A percentile compares a stretch with the other conserved stretches of the same genome.
Conservation (phyloP, 768 basidiomycete species). For the Tulasnella sp. region DNA sequence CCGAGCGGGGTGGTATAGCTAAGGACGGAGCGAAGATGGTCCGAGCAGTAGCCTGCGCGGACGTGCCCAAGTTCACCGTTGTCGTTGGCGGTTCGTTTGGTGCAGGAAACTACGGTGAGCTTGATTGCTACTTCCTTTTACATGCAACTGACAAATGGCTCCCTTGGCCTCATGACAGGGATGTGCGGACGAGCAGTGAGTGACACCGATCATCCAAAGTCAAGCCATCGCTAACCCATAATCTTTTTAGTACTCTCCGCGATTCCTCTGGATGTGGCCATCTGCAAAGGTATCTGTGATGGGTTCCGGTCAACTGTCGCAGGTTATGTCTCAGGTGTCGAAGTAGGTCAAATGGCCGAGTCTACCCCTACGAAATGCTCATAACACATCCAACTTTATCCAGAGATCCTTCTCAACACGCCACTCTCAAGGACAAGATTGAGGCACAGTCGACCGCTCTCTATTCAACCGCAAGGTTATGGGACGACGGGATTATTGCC, state of each 20-base stretch:
- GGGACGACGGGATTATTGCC: conserved; percentile 88
- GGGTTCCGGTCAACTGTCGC: conserved; percentile 87
- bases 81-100: conserved; percentile 91
- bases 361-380: not conserved
- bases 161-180: conserved; percentile 38
- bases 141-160: conserved; percentile 21
- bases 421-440: conserved; percentile 67
- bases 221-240: conserved; percentile 2
- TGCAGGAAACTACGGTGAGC: conserved; percentile 85
- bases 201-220: conserved; percentile 21
- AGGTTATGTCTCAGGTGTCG: conserved; percentile 87
- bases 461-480: conserved; percentile 86
- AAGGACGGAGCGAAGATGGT: conserved; percentile 98
- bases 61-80: conserved; percentile 90
- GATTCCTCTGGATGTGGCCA: conserved; percentile 99
- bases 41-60: conserved; percentile 85
- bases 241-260: conserved; percentile 65
- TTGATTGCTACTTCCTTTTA: conserved; percentile 3
- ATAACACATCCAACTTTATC: not conserved
- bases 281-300: conserved; percentile 88
- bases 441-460: conserved; percentile 80
- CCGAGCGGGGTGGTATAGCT: conserved; percentile 88
- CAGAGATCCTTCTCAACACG: conserved; percentile 75
- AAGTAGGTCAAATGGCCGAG: conserved; percentile 43
- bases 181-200: conserved; percentile 90